Base-by-base conservation (phyloP, 1,284 basidiomycete genomes). In the Cryptococcus sp. region DNA sequence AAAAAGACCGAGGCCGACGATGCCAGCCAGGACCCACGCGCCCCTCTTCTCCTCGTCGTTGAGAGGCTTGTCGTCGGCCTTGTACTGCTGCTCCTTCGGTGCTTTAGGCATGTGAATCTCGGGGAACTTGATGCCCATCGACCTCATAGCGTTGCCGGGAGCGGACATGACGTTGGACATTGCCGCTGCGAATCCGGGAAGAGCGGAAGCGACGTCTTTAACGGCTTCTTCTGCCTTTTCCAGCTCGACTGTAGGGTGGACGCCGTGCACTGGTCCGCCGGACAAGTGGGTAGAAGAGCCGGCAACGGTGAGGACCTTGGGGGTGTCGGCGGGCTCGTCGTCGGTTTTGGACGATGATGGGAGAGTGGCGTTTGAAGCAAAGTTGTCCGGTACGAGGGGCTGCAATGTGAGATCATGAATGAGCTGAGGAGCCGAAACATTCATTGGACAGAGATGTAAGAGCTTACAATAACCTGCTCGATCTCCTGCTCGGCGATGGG, bases 301-400 rank as follows among this genome's bases (percentile, higher is more conserved):
- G 16, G 86, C 85, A 41, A 90, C 84, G 47, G 91, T 86, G 45
- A 90, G 79, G 53, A 93, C 78, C 73, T 88, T 90, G 38, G 89
- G 89, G 17, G 80, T 78, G 64, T 38, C 63, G 67, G 15, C 13
- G 70, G 73, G 59, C 62, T 74, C 15, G 60, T 52, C 11, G 50
- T 39, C 42, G 57, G 50, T 7, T 15, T 58, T 51, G 54, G 60
- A 41, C 41, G 61, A 5, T 41, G 47, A 46, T 15, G 47, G 25
- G 25, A 50, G 39, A 5, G 50, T 19, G 10, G 60, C 59, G 41
- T 62, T 65, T 1, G 72, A 64, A 15, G 59, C 50, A 58, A 75
- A 78, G 65, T 76, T 76, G 70, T 77, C 71, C 2, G 78, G 75
- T 23, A 62, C 60, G 50, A 74, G 64, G 19, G 78, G 78, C 78